phyloP scores from a whole-genome alignment of 2,329 filamentous ascomycete species.

The Ramichloridium luteum region DNA sequence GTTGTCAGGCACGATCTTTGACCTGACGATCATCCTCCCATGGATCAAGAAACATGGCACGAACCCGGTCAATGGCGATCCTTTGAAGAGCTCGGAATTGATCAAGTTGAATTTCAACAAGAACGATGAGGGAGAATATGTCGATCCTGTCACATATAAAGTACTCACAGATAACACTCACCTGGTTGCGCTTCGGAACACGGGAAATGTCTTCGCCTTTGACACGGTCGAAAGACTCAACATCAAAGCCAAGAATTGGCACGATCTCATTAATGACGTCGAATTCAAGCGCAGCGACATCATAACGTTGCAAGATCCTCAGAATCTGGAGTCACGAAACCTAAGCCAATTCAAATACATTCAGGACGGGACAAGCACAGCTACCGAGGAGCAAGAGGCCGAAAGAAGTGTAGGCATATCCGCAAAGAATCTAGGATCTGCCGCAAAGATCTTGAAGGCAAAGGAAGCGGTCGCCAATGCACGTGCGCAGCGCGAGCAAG shows the following conservation, averaged over 20 bases:
- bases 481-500: conserved; percentile 52
- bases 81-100: conserved; percentile 67
- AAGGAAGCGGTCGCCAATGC: conserved; percentile 91
- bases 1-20: conserved; percentile 74
- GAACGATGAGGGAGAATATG: conserved; percentile 81
- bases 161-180: conserved; percentile 97
- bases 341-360: conserved; percentile 81
- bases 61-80: conserved; percentile 75
- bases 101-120: conserved; percentile 86
- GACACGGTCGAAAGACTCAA: conserved; percentile 93
- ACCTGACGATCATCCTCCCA: conserved; percentile 82
- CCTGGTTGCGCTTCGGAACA: conserved; percentile 73
- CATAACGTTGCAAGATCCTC: conserved; percentile 90
- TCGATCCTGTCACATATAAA: conserved; percentile 95
- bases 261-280: conserved; percentile 73
- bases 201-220: conserved; percentile 92
- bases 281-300: conserved; percentile 85
- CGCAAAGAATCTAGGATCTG: conserved; percentile 62
- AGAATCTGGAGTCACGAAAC: conserved; percentile 72
- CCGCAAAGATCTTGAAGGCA: conserved; percentile 73
- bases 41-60: conserved; percentile 92
- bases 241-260: conserved; percentile 94
- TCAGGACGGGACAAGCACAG: conserved; percentile 58
- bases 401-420: conserved; percentile 58
- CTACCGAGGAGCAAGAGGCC: conserved; percentile 58